A percentile compares a stretch with the other conserved stretches of the same genome.
Conservation (phyloP, 1,139 yeast species). For the Yamadazyma kanchanaburiensis region DNA sequence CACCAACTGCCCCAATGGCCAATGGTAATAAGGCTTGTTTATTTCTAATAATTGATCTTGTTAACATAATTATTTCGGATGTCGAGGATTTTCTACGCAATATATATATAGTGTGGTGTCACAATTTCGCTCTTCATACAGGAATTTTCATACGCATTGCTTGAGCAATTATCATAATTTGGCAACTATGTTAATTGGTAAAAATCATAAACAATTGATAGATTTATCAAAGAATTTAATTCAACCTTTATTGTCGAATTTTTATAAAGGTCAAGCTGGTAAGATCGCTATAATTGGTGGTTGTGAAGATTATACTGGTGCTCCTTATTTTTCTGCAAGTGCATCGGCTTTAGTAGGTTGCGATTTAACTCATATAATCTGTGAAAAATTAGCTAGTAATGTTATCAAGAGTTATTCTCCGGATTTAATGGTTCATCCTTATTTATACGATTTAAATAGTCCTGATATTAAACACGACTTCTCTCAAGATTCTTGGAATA, state of each 20-base stretch:
- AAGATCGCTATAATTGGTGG: constrained; percentile 89
- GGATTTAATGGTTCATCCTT: constrained; percentile 95
- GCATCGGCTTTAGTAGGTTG: constrained; percentile 85
- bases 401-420: constrained; percentile 89
- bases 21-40: constrained; percentile 8
- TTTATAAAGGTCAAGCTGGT: constrained; percentile 94
- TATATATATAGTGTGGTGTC: background rate
- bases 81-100: no score
- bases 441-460: constrained; percentile 42
- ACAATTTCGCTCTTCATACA: background rate
- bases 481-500: constrained; percentile 14
- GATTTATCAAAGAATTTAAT: constrained; percentile 50
- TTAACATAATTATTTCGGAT: constrained; percentile 5
- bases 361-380: constrained; percentile 83
- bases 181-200: constrained; percentile 22
- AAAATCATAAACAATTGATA: constrained; percentile 45
- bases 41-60: constrained; percentile 7
- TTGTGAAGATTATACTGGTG: constrained; percentile 93
- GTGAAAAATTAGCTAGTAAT: constrained; percentile 74
- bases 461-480: constrained; percentile 14
- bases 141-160: no score
- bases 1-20: constrained; percentile 11
- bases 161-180: no score
- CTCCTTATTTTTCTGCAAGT: constrained; percentile 87
- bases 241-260: constrained; percentile 71